phyloP scores from a whole-genome alignment of 177 flowering plant genomes.

The Vitis hybrid region DNA sequence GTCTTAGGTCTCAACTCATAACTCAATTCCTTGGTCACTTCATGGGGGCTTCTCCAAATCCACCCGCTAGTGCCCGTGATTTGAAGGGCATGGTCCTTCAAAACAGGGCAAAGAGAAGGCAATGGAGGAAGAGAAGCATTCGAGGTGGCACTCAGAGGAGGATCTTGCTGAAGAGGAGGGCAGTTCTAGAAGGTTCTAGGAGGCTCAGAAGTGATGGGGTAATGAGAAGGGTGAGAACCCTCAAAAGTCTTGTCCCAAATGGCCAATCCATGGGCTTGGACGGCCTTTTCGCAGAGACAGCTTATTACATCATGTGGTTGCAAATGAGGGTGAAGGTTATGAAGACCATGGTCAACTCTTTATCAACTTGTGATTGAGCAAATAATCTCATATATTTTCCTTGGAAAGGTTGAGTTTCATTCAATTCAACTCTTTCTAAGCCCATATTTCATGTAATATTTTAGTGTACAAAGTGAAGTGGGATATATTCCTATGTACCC shows the following conservation, averaged over 20 bases:
- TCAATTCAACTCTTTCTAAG: no score
- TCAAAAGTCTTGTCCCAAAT: conserved; percentile 41
- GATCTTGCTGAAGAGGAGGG: conserved; percentile 11
- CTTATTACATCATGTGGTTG: conserved; percentile 30
- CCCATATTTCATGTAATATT: not conserved
- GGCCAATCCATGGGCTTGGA: conserved; percentile 33
- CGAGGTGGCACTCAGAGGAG: not conserved
- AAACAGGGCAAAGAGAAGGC: not conserved
- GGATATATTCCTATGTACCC: not conserved
- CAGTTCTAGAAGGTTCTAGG: conserved; percentile 18
- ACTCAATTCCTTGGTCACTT: no score
- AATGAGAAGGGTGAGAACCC: conserved; percentile 26
- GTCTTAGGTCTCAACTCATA: no score
- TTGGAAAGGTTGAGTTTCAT: no score
- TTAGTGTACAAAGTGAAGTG: not conserved
- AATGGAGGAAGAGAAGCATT: not conserved
- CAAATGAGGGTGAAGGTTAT: conserved; percentile 42
- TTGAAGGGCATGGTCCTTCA: not conserved
- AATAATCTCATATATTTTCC: no score
- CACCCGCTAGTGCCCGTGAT: not conserved
- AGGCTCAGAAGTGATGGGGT: conserved; percentile 1
- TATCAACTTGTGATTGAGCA: conserved; percentile 16
- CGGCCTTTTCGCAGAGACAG: conserved; percentile 40
- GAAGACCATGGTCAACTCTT: conserved; percentile 39
- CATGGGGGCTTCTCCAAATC: not conserved